Base-by-base conservation (phyloP, 2,329 filamentous ascomycete genomes). In the Parascedosporium putredinis region DNA sequence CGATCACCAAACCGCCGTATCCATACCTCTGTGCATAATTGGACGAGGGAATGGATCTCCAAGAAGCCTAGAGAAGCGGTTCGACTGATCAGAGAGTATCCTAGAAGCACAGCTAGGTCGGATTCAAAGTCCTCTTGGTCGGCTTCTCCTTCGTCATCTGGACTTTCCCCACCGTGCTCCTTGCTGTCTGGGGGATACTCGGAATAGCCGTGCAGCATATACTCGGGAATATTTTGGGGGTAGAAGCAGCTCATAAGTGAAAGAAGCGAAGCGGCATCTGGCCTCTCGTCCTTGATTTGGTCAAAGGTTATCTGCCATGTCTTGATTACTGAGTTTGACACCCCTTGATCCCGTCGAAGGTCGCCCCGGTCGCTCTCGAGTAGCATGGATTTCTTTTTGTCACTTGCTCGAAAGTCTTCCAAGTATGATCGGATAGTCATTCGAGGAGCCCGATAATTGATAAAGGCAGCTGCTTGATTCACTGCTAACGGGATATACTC, bases 201-300 rank as follows among this genome's bases (percentile, higher is more conserved):
- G 20, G 14, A 25, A 20, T 44, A 34, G 16, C 27, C 33, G 29
- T 33, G 36, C 16, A 56, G 47, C 25, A 54, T 52, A 34, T 43
- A 51, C 25, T 54, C 45, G 18, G 66, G 65, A n/a, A 74, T 71
- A 10, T 61, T 65, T 53, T 72, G 64, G 18, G 60, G 57, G 46
- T 74, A 64, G 55, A 70, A 74, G 53, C 68, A 67, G 60, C 70
- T 72, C 66, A 75, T 67, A 10, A 75, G 60, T 1, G 67, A 69
- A 0, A 75, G 55, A 8, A 74, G 56, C 16, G 68, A 57, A 4
- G 71, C 62, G 6, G 71, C 72, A 3, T 58, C 57, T 5, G 54
- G 59, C 36, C 59, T 53, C 34, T 57, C 53, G 1, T 54, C 50
- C 10, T 59, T 62, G 44, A 74, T 66, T 18, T 67, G 47, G 14